Conservation (phyloP, 108 stramenopile species). For the Cyclotella atomus region DNA sequence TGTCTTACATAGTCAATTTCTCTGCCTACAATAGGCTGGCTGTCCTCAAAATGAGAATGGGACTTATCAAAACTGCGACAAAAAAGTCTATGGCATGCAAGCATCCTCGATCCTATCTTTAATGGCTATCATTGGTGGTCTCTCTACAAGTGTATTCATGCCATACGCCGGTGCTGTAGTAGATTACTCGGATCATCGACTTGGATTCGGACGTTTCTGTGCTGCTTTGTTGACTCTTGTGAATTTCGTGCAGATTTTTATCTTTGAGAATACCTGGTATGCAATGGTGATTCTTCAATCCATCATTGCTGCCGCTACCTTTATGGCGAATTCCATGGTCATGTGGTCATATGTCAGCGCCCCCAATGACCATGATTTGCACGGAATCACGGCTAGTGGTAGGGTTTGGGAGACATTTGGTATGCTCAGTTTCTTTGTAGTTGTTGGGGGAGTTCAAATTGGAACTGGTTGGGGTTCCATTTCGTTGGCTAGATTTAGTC, state of each 20-base stretch:
- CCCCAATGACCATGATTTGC: slow-evolving; percentile 33
- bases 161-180: slow-evolving; percentile 45
- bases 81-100: slow-evolving; percentile 53
- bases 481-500: slow-evolving; percentile 15
- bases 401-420: slow-evolving; percentile 21
- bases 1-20: neutral
- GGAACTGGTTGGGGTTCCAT: slow-evolving; percentile 20
- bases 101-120: slow-evolving; percentile 61
- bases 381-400: slow-evolving; percentile 34
- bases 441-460: slow-evolving; percentile 25
- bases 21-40: slow-evolving; percentile 9
- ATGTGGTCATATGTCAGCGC: slow-evolving; percentile 40
- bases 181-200: slow-evolving; percentile 34
- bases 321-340: slow-evolving; percentile 44
- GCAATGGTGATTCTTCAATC: slow-evolving; percentile 34
- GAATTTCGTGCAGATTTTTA: slow-evolving; percentile 39
- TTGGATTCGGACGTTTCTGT: slow-evolving; percentile 24
- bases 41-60: slow-evolving; percentile 38
- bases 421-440: slow-evolving; percentile 35
- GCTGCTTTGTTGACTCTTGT: slow-evolving; percentile 14
- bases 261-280: slow-evolving; percentile 40
- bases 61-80: slow-evolving; percentile 26
- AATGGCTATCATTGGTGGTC: slow-evolving; percentile 50
- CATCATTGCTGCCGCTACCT: slow-evolving; percentile 24
- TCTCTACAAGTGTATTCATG: slow-evolving; percentile 35